phyloP scores from a whole-genome alignment of 2,329 filamentous ascomycete genomes.

The Acrocalymma vagum region DNA sequence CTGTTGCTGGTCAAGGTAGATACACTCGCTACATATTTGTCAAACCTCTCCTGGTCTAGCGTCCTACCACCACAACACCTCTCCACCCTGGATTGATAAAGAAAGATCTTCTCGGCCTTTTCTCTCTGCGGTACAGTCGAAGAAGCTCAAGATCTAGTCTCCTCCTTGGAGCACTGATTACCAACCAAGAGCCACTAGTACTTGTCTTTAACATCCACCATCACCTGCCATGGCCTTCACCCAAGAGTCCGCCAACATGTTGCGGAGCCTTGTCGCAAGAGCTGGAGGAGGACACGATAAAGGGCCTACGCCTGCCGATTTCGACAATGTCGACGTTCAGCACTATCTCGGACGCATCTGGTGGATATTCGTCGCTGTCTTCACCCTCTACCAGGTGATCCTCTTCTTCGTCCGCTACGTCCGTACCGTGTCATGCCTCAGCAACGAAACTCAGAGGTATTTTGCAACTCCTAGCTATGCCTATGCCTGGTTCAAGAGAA shows the following conservation, averaged over 20 bases:
- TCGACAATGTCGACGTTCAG: constrained; percentile 44
- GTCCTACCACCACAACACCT: too few relatives aligned
- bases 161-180: constrained; percentile 19
- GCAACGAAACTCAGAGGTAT: constrained; percentile 81
- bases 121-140: constrained; percentile 16
- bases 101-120: constrained; percentile 28
- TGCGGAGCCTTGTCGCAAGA: constrained; percentile 27
- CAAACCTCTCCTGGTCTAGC: constrained; percentile 23
- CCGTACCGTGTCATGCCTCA: constrained; percentile 77
- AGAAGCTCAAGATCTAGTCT: constrained; percentile 22
- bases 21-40: constrained; percentile 38
- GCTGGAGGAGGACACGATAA: constrained; percentile 28
- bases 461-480: constrained; percentile 70
- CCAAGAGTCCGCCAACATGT: constrained; percentile 18
- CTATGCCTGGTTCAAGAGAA: constrained; percentile 55
- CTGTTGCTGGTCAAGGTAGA: constrained; percentile 50
- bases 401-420: constrained; percentile 72
- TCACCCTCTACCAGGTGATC: constrained; percentile 73
- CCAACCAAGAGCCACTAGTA: too few relatives aligned
- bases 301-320: constrained; percentile 36
- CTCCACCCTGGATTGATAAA: constrained; percentile 29
- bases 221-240: constrained; percentile 31
- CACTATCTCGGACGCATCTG: constrained; percentile 56
- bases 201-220: constrained; percentile 17
- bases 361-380: constrained; percentile 67